Evolutionary conservation across 2,329 filamentous ascomycete species (phyloP).

Genomic region (Colletotrichum higginsianum): DNA sequence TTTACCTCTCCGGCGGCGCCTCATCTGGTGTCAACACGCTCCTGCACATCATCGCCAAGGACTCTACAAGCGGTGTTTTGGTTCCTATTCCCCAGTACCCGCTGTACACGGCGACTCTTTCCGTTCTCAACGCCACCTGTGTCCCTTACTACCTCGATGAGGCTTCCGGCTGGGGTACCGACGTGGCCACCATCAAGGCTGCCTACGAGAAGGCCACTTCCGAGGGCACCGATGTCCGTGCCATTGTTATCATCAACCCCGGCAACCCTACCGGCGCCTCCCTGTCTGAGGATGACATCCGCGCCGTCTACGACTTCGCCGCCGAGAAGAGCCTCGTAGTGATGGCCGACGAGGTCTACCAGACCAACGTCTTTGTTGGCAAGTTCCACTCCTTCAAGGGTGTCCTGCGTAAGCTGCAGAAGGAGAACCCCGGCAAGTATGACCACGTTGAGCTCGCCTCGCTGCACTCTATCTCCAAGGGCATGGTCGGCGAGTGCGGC

Average conservation of each 20-base stretch:
- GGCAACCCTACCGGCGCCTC: conserved; percentile 97
- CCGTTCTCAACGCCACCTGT: conserved; percentile 85
- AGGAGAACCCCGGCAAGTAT: conserved; percentile 81
- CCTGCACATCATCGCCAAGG: conserved; percentile 88
- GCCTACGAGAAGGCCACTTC: conserved; percentile 81
- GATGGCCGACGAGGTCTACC: conserved; percentile 98
- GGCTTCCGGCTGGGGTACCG: conserved; percentile 87
- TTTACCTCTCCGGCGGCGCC: conserved; percentile 93
- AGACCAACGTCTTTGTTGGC: conserved; percentile 97
- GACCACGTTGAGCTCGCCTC: conserved; percentile 91
- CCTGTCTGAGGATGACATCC: conserved; percentile 83
- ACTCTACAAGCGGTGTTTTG: conserved; percentile 84
- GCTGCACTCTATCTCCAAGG: conserved; percentile 95
- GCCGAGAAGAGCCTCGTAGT: conserved; percentile 88
- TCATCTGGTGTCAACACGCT: conserved; percentile 96
- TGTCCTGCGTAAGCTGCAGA: conserved; percentile 84
- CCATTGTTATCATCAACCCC: conserved; percentile 97
- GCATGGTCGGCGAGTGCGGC: conserved; percentile 98
- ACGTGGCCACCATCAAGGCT: conserved; percentile 81
- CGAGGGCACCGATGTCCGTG: conserved; percentile 88
- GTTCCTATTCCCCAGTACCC: conserved; percentile 97
- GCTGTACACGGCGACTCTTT: conserved; percentile 93
- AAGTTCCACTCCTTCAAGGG: conserved; percentile 97
- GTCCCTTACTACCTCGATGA: conserved; percentile 98
- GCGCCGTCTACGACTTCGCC: conserved; percentile 88